phyloP scores from a whole-genome alignment of 2,329 filamentous ascomycete species.

The Botrytis porri region DNA sequence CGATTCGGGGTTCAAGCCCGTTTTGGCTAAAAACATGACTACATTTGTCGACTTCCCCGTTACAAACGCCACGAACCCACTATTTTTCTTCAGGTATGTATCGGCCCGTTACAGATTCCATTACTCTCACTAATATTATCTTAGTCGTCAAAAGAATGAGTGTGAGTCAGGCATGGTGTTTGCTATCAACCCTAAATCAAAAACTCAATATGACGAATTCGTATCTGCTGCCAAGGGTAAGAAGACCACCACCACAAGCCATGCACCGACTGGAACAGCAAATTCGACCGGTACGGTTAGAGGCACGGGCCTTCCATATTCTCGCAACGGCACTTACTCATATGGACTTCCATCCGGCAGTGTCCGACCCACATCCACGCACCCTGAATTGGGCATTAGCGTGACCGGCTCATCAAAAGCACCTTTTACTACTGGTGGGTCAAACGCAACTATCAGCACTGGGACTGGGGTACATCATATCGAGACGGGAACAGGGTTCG shows the following conservation, averaged over 20 bases:
- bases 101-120: not conserved
- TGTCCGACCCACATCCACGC: not conserved
- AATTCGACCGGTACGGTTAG: not conserved
- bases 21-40: constrained; percentile 17
- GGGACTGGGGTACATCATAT: not conserved
- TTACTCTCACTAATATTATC: not conserved
- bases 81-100: constrained; percentile 20
- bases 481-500: not conserved
- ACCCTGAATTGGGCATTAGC: not conserved
- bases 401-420: not conserved
- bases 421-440: constrained; percentile 9
- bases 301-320: constrained; percentile 6
- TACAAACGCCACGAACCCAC: constrained; percentile 12
- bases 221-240: constrained; percentile 9
- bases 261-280: constrained; percentile 14
- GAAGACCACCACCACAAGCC: not conserved
- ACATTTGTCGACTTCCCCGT: constrained; percentile 22
- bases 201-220: constrained; percentile 14
- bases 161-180: constrained; percentile 25
- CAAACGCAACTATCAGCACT: not conserved
- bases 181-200: constrained; percentile 21
- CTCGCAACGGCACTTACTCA: constrained; percentile 13
- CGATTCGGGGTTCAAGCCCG: constrained; percentile 21
- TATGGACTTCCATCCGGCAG: not conserved
- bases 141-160: constrained; percentile 19